Evolutionary conservation across 225 moss, liverwort and hornwort species (phyloP).

Genomic region (Straminergon stramineum): DNA sequence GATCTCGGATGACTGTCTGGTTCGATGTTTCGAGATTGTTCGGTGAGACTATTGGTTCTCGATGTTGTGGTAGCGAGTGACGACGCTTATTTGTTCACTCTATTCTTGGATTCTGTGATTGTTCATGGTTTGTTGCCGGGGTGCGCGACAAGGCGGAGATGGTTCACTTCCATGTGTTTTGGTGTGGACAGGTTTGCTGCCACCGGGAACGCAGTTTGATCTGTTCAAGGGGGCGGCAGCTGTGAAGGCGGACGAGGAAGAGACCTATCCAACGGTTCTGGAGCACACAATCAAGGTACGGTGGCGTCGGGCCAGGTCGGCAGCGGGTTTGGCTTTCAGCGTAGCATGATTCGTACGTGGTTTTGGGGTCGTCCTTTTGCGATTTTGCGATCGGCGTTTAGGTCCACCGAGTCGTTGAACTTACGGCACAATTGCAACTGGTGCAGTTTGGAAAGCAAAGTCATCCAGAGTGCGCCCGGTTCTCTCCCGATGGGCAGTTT

Average conservation of each 20-base stretch:
- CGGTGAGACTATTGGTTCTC: not conserved
- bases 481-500: constrained; percentile 97
- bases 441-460: constrained; percentile 96
- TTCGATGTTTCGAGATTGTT: not conserved
- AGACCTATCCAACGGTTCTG: constrained; percentile 77
- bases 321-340: not conserved
- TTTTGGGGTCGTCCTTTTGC: not conserved
- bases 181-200: constrained; percentile 61
- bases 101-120: not conserved
- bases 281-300: constrained; percentile 86
- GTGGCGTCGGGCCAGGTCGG: not conserved
- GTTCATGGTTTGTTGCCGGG: not conserved
- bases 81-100: not conserved
- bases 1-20: not conserved
- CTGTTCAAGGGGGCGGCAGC: constrained; percentile 98
- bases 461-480: constrained; percentile 94
- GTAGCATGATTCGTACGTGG: not conserved
- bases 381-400: not conserved
- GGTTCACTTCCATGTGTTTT: not conserved
- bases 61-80: not conserved
- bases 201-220: constrained; percentile 96
- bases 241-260: constrained; percentile 97
- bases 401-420: not conserved
- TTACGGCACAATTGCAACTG: not conserved
- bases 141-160: not conserved